Evolutionary conservation across 768 basidiomycete genomes (phyloP), one percentile per base, ranked within the genome.

Genomic region (Paxillus ammoniavirescens): DNA sequence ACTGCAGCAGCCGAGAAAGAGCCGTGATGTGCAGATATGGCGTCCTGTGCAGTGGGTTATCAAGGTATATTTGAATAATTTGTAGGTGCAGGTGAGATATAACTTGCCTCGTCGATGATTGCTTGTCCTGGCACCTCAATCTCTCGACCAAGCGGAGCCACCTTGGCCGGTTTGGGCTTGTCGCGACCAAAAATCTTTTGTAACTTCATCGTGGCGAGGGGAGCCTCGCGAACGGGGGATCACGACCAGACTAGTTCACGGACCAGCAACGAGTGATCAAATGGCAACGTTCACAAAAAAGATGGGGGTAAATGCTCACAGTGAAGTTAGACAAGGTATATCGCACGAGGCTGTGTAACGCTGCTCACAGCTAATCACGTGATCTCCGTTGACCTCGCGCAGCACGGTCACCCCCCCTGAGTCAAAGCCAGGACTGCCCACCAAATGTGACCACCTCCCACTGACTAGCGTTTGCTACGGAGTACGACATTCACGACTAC

Each of bases 141-240:
- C 53, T 66, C 67, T 51, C 55, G 59, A 21, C 47, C 61, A 58
- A 49, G 63, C 43, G 56, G 65, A 17, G 55, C 66, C 18, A 66
- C 61, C 50, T 67, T 74, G 8, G 71, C 51, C 26, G 64, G 53
- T 65, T 77, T 82, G 51, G 64, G 58, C 61, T 81, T 84, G 64
- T 75, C 76, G 49, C 78, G 72, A 23, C 74, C 73, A 53, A 87
- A 86, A 41, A 87, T 68, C 71, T 78, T 84, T 60, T 67, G 66
- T 0, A 67, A 47, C 73, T 80, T 84, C 83, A 84, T 86, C 36
- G 62, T 54, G 37, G 45, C 38, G 53, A 55, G 53, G 9, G n/a
- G 15, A 35, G 33, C 45, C 40, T 36, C 42, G 33, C 45, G 26
- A 50, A 28, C 33, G 36, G 23, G 13, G 12, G 38, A 48, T 31